Evolutionary conservation across 2,329 filamentous ascomycete species (phyloP).

Genomic region (Ophidiomyces ophidiicola): DNA sequence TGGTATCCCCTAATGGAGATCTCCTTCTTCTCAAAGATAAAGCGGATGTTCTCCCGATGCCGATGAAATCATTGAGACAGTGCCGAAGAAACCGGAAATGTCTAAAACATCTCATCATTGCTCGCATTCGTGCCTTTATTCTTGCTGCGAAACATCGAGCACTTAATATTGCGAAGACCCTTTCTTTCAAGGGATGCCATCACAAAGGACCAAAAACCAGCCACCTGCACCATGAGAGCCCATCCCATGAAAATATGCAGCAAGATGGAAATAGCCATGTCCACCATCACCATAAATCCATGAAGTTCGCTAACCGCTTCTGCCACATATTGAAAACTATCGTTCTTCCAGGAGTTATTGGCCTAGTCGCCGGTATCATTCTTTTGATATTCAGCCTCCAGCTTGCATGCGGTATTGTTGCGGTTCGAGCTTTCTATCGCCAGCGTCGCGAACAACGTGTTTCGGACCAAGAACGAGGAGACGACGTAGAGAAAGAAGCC

Average conservation of each 20-base stretch:
- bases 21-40: conserved; percentile 29
- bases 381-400: conserved; percentile 38
- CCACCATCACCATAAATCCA: conserved; percentile 21
- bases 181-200: conserved; percentile 25
- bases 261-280: neutral
- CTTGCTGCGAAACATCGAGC: conserved; percentile 28
- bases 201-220: conserved; percentile 16
- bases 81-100: conserved; percentile 33
- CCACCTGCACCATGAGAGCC: conserved; percentile 7
- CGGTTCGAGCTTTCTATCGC: conserved; percentile 34
- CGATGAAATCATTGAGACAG: conserved; percentile 30
- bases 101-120: conserved; percentile 27
- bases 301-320: conserved; percentile 30
- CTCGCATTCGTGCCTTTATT: conserved; percentile 31
- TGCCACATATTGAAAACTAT: conserved; percentile 34
- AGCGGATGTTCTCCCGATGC: conserved; percentile 29
- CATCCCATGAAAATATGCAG: conserved; percentile 1
- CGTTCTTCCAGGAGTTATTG: conserved; percentile 35
- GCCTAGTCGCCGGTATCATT: conserved; percentile 35
- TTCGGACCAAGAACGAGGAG: conserved; percentile 25
- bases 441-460: conserved; percentile 21
- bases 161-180: conserved; percentile 21
- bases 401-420: conserved; percentile 36
- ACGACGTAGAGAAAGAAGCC: conserved; percentile 33
- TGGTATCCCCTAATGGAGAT: conserved; percentile 27